Conservation (phyloP, 768 basidiomycete genomes). For the Sporobolomyces roseus region DNA sequence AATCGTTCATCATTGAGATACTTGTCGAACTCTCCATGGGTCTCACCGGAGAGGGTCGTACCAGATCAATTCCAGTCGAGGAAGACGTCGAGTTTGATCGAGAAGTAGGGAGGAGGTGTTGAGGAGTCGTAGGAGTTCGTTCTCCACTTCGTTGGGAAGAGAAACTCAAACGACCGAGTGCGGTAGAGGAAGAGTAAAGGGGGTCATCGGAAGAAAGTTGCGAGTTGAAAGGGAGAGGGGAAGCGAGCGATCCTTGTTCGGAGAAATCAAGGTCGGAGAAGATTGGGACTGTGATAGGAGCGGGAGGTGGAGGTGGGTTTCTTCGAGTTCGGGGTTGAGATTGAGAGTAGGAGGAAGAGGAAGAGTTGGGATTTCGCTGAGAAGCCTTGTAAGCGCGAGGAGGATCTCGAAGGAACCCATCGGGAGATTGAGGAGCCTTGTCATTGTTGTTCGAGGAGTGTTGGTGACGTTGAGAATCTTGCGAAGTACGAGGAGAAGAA, state of each 20-base stretch:
- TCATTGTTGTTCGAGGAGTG: too few species aligned
- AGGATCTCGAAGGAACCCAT: slow-evolving; percentile 4
- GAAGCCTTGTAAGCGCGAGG: slow-evolving; percentile 8
- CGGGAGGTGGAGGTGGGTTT: slow-evolving; percentile 32
- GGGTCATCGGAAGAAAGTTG: not conserved
- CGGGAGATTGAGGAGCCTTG: not conserved
- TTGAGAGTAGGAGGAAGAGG: too few species aligned
- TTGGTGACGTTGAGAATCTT: not conserved
- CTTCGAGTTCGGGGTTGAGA: slow-evolving; percentile 9
- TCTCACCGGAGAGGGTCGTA: slow-evolving; percentile 3
- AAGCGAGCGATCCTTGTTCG: not conserved
- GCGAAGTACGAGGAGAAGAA: slow-evolving; percentile 15
- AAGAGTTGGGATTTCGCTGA: not conserved
- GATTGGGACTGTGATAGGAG: slow-evolving; percentile 30
- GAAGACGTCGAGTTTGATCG: slow-evolving; percentile 4
- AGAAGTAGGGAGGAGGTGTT: slow-evolving; percentile 20
- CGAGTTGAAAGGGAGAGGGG: not conserved
- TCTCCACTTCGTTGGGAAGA: slow-evolving; percentile 14
- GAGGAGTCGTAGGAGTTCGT: slow-evolving; percentile 14
- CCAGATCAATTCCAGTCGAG: not conserved
- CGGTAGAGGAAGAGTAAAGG: slow-evolving; percentile 20
- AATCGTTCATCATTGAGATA: slow-evolving; percentile 1
- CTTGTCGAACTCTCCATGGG: slow-evolving; percentile 12
- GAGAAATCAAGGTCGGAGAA: slow-evolving; percentile 37
- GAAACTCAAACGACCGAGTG: slow-evolving; percentile 8